Evolutionary conservation across 345 rosid species (phyloP), one percentile per base, ranked within the genome.

Genomic region (Geranium brycei): DNA sequence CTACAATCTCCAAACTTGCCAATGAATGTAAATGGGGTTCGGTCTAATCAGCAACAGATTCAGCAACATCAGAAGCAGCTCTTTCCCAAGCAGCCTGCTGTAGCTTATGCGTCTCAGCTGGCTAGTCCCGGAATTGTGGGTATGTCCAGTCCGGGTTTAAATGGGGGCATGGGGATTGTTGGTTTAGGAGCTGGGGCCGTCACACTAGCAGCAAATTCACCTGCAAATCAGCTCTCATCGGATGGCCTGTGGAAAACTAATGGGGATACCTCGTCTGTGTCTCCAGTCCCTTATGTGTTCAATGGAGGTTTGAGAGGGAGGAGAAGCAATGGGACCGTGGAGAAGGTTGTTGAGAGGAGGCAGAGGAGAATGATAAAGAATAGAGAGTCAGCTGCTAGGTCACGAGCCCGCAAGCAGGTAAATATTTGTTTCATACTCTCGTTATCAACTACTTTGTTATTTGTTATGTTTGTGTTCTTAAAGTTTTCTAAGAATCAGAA

Each of bases 391-490:
- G 99, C 99, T 77, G 97, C 99, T 40, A 81, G 97, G 64, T 93
- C 99, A 31, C 86, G 99, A 4, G 99, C 99, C 70, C 99, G 99
- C 53, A 93, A 93, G 78, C 99, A 93, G 85, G 99, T 90, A 70
- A 80, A 69, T 71, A 56, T 68, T 62, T n/a, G 15, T 57, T 73
- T 60, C 4, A 67, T 13, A 56, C 38, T 55, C 35, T 61, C 31
- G 1, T 71, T 47, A 40, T 68, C 41, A 35, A 35, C 41, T 35
- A 35, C 41, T 35, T 35, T 35, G 10, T 3, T 3, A 35, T 4
- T 4, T 35, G 10, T 3, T 3, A 35, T 4, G 1, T 7, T 7
- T 35, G 41, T 35, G 41, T 35, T 1, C 5, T 35, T 35, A 4
- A 35, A 35, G 5, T 4, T 35, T 35, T 35, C 5, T 35, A 35